Evolutionary conservation across 768 basidiomycete species (phyloP), one percentile per base, ranked within the genome.

Genomic region (Suillus brevipes): DNA sequence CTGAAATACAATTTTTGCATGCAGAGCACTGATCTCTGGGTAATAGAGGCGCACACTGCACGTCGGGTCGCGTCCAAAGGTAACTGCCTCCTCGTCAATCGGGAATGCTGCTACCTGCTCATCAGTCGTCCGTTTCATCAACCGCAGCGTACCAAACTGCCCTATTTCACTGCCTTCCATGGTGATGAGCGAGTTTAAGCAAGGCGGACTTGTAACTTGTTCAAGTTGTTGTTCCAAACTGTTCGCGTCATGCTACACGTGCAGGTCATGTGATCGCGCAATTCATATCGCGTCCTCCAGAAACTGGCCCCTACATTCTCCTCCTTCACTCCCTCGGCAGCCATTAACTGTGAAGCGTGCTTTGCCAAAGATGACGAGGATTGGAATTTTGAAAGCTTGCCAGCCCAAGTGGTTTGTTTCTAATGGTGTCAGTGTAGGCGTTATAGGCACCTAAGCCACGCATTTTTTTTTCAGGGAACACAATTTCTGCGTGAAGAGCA

Each of bases 41-140:
- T 91, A 92, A 73, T 91, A 92, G 43, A 92, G 77, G 49, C 91
- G 79, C 23, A 92, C 85, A 66, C 86, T 83, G 72, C 90, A 91
- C 0, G 75, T 73, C 0, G 82, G 81, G 71, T 88, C 87, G 65
- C 88, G 82, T 55, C 91, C 90, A 75, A 92, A 87, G 0, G 90
- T 89, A 60, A 91, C 78, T 60, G 84, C 79, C 25, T 86, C 82
- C 5, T 85, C 81, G 77, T 92, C 90, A 69, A 92, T 86, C 5
- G 90, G 90, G 66, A 89, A 92, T 1, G 88, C 81, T 1, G 90
- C 87, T 31, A 91, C 77, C 10, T 84, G 77, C 0, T 76, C 74
- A 60, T 80, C 75, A 1, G 79, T 74, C 25, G 84, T 81, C 14
- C 80, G 78, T 69, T 88, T 89, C 74, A 91, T 79, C 60, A 91